These are phyloP conservation scores for Aurifilum marmelostoma DNA, from an alignment of 2,329 filamentous ascomycete species.

Conservation along the genomic window DNA sequence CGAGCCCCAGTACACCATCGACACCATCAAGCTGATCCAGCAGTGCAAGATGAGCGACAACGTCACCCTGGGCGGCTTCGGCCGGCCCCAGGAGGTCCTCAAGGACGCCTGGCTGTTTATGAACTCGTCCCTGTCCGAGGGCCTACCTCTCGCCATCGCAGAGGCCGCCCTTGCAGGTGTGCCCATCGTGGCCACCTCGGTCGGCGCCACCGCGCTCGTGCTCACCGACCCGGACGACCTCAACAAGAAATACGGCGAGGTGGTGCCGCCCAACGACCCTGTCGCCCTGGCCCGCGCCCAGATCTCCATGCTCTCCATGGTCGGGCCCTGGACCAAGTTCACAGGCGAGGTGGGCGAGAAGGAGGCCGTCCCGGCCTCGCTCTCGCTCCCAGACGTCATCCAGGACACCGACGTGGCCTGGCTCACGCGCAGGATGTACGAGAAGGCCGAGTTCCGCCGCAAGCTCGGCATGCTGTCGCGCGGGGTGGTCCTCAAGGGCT, in stretches of 20 bases:
- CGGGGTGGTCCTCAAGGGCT: constrained; percentile 61
- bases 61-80: constrained; percentile 58
- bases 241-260: constrained; percentile 57
- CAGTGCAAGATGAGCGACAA: constrained; percentile 56
- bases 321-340: constrained; percentile 64
- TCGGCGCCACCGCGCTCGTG: constrained; percentile 58
- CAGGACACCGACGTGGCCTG: constrained; percentile 50
- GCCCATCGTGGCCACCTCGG: constrained; percentile 59
- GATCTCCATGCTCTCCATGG: constrained; percentile 62
- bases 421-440: constrained; percentile 62
- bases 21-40: constrained; percentile 60
- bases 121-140: constrained; percentile 60
- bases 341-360: constrained; percentile 51
- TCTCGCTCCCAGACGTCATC: constrained; percentile 45
- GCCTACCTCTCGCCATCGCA: constrained; percentile 59
- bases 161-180: constrained; percentile 60
- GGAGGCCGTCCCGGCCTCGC: constrained; percentile 38
- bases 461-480: constrained; percentile 62
- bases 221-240: constrained; percentile 57
- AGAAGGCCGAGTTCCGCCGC: constrained; percentile 58
- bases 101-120: constrained; percentile 62
- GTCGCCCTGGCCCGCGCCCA: constrained; percentile 63
- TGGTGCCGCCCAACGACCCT: constrained; percentile 67
- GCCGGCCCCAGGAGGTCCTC: constrained; percentile 57
- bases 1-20: constrained; percentile 62